phyloP scores from a whole-genome alignment of 768 basidiomycete species.

The Steccherinum ochraceum region DNA sequence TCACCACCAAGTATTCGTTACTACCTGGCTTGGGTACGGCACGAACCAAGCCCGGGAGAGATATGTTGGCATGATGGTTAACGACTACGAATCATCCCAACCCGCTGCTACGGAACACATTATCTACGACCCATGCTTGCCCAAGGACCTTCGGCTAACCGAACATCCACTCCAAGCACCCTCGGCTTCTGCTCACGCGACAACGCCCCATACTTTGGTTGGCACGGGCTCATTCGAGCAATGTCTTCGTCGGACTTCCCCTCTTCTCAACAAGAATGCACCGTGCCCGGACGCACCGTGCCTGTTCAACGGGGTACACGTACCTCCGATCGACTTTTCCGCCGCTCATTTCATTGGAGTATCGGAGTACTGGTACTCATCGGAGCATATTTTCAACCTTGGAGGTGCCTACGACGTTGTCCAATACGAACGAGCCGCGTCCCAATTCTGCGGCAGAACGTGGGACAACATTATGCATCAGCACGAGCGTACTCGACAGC shows the following conservation, averaged over 20 bases:
- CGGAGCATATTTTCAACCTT: conserved; percentile 92
- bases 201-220: conserved; percentile 52
- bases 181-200: conserved; percentile 35
- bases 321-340: conserved; percentile 90
- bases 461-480: conserved; percentile 74
- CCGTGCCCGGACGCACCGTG: conserved; percentile 84
- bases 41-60: conserved; percentile 96
- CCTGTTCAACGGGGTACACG: conserved; percentile 90
- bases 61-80: conserved; percentile 69
- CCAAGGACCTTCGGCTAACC: conserved; percentile 57
- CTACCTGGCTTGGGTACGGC: conserved; percentile 97
- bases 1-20: conserved; percentile 90
- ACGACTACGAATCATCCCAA: conserved; percentile 42
- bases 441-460: conserved; percentile 71
- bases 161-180: conserved; percentile 46
- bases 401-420: conserved; percentile 96
- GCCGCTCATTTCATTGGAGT: conserved; percentile 94
- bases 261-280: conserved; percentile 77
- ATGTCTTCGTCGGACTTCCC: conserved; percentile 66
- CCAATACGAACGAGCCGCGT: conserved; percentile 91
- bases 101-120: conserved; percentile 22
- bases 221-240: conserved; percentile 90
- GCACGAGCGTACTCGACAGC: conserved; percentile 47
- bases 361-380: conserved; percentile 99
- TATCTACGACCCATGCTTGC: conserved; percentile 88